A percentile compares a stretch with the other conserved stretches of the same genome.
Evolutionary conservation across 2,329 filamentous ascomycete species (phyloP).

Genomic region (Pseudogymnoascus sp.): DNA sequence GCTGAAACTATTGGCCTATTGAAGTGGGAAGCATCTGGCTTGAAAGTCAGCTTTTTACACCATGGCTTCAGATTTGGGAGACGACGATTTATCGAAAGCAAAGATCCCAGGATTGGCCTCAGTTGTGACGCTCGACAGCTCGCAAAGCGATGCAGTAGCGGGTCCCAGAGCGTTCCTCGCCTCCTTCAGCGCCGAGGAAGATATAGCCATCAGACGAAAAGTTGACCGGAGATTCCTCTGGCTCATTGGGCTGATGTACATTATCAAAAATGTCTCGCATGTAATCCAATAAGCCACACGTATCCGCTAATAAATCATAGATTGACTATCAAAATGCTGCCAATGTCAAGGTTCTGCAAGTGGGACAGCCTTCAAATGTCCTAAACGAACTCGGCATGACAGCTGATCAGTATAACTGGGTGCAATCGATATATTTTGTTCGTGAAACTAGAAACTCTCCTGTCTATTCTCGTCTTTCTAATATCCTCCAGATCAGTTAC

Average conservation of each 20-base stretch:
- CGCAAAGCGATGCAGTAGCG: slow-evolving; percentile 15
- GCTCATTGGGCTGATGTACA: slow-evolving; percentile 35
- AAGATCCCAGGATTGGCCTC: not conserved
- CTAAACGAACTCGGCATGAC: slow-evolving; percentile 35
- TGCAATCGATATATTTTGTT: slow-evolving; percentile 34
- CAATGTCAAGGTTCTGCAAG: slow-evolving; percentile 37
- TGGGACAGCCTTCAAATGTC: slow-evolving; percentile 33
- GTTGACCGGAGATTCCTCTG: slow-evolving; percentile 33
- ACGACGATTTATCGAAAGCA: slow-evolving; percentile 11
- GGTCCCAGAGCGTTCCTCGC: slow-evolving; percentile 28
- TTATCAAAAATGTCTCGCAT: slow-evolving; percentile 34
- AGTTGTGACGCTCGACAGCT: slow-evolving; percentile 9
- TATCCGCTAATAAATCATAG: slow-evolving; percentile 11
- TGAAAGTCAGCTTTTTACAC: not conserved
- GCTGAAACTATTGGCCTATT: not conserved
- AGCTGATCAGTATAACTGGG: slow-evolving; percentile 35
- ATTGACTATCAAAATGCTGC: slow-evolving; percentile 37
- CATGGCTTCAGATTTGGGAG: slow-evolving; percentile 1
- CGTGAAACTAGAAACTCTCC: slow-evolving; percentile 12
- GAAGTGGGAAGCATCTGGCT: not conserved
- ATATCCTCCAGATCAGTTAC: slow-evolving; percentile 29
- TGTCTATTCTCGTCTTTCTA: not conserved
- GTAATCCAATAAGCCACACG: not conserved
- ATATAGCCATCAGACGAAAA: slow-evolving; percentile 34
- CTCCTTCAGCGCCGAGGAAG: slow-evolving; percentile 34